Conservation (phyloP, 2,329 filamentous ascomycete genomes). For the Nemania sp. region DNA sequence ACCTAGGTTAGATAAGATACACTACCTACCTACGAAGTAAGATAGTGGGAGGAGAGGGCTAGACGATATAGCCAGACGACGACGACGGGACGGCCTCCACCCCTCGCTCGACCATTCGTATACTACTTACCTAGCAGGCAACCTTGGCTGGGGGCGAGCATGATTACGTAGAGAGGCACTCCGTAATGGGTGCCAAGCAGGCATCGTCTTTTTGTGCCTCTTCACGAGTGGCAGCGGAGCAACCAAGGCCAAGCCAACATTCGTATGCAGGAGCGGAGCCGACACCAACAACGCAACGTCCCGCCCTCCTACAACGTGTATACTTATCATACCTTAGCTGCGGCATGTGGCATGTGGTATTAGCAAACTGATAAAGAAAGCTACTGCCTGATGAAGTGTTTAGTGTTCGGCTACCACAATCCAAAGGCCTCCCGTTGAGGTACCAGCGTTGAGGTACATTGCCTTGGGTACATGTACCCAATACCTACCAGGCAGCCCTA, state of each 20-base stretch:
- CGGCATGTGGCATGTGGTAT: too few species aligned
- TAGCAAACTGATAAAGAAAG: not conserved
- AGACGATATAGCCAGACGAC: too few species aligned
- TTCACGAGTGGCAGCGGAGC: slow-evolving; percentile 18
- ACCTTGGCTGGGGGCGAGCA: slow-evolving; percentile 5
- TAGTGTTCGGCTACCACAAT: too few species aligned
- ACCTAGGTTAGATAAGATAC: not conserved
- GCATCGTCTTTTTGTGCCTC: slow-evolving; percentile 32
- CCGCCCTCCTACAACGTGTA: not conserved
- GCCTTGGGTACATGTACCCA: too few species aligned
- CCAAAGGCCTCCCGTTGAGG: too few species aligned
- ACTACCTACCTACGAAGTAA: not conserved
- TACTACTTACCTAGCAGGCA: not conserved
- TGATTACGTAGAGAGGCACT: slow-evolving; percentile 23
- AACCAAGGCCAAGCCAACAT: slow-evolving; percentile 23
- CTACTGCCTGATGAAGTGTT: slow-evolving; percentile 10
- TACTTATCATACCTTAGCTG: too few species aligned
- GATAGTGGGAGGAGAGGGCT: not conserved
- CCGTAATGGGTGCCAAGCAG: slow-evolving; percentile 35
- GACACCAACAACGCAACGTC: slow-evolving; percentile 14
- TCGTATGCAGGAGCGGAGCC: slow-evolving; percentile 37
- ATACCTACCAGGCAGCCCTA: too few species aligned
- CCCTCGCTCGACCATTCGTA: slow-evolving; percentile 6
- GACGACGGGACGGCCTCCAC: slow-evolving; percentile 17
- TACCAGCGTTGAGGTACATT: too few species aligned